These are phyloP conservation scores for Sphaerulina populicola DNA, from an alignment of 2,329 filamentous ascomycete genomes.

Conservation along the genomic window DNA sequence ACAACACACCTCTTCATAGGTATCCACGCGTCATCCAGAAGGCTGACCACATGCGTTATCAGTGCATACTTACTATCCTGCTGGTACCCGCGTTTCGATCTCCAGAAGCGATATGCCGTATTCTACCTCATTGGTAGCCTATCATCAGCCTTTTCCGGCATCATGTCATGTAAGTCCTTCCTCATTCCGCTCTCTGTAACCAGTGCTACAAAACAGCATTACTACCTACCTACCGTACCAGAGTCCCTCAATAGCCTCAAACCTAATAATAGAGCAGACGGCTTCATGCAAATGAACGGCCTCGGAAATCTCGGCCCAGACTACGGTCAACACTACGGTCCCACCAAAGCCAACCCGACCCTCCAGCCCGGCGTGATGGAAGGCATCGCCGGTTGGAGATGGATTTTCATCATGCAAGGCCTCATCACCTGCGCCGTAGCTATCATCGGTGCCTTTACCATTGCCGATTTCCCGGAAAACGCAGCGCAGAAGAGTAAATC, in stretches of 20 bases:
- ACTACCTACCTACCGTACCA: no score
- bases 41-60: slow-evolving; percentile 37
- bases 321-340: slow-evolving; percentile 31
- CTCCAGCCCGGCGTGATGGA: slow-evolving; percentile 23
- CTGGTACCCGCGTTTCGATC: slow-evolving; percentile 39
- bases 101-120: slow-evolving; percentile 35
- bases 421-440: slow-evolving; percentile 37
- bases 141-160: slow-evolving; percentile 42
- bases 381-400: slow-evolving; percentile 40
- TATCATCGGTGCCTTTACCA: slow-evolving; percentile 36
- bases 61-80: slow-evolving; percentile 63
- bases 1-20: no score
- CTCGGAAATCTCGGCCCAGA: slow-evolving; percentile 32
- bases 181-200: no score
- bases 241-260: no score
- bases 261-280: slow-evolving; percentile 25
- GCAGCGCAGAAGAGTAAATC: slow-evolving; percentile 33
- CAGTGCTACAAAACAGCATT: no score
- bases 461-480: slow-evolving; percentile 40
- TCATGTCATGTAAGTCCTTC: slow-evolving; percentile 18
- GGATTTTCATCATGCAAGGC: slow-evolving; percentile 41
- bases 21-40: not conserved
- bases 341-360: slow-evolving; percentile 26
- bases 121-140: slow-evolving; percentile 46
- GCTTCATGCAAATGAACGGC: slow-evolving; percentile 40